phyloP scores from a whole-genome alignment of 2,329 filamentous ascomycete genomes.

The Diaporthe batatas region DNA sequence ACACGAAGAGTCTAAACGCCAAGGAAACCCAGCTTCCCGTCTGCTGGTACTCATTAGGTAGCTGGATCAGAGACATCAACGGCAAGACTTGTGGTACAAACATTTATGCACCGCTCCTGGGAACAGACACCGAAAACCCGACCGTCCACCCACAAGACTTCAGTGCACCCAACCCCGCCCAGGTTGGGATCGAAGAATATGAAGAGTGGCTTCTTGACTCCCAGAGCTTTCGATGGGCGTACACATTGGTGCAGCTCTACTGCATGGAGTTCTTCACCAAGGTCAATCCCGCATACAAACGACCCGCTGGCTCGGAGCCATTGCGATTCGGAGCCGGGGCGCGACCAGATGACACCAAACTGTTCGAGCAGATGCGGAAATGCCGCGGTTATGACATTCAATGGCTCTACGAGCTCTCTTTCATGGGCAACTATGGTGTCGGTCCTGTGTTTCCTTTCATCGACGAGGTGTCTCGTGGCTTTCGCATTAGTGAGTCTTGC shows the following conservation, averaged over 20 bases:
- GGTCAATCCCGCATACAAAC: neutral
- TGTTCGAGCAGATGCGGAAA: neutral
- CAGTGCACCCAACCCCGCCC: neutral
- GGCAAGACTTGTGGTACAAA: constrained; percentile 28
- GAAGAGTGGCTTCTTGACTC: neutral
- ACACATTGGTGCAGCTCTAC: constrained; percentile 19
- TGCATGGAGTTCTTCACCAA: constrained; percentile 32
- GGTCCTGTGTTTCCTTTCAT: constrained; percentile 16
- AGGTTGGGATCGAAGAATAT: neutral
- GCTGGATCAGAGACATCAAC: constrained; percentile 22
- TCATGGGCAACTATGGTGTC: constrained; percentile 12
- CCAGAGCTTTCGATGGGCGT: constrained; percentile 19
- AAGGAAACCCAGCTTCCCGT: constrained; percentile 11
- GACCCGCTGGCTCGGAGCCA: constrained; percentile 1
- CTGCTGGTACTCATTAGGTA: constrained; percentile 26
- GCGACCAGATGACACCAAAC: constrained; percentile 5
- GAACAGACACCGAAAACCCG: neutral
- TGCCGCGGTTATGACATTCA: constrained; percentile 19
- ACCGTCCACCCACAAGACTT: neutral
- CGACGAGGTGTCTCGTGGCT: constrained; percentile 26
- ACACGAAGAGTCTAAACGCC: constrained; percentile 9
- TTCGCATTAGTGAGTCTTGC: constrained; percentile 4
- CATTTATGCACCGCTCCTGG: constrained; percentile 13
- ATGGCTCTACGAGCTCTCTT: constrained; percentile 29
- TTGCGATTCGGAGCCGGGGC: neutral